Evolutionary conservation across 1,139 yeast species (phyloP), one percentile per base, ranked within the genome.

Genomic region (Suhomyces chickasaworum): DNA sequence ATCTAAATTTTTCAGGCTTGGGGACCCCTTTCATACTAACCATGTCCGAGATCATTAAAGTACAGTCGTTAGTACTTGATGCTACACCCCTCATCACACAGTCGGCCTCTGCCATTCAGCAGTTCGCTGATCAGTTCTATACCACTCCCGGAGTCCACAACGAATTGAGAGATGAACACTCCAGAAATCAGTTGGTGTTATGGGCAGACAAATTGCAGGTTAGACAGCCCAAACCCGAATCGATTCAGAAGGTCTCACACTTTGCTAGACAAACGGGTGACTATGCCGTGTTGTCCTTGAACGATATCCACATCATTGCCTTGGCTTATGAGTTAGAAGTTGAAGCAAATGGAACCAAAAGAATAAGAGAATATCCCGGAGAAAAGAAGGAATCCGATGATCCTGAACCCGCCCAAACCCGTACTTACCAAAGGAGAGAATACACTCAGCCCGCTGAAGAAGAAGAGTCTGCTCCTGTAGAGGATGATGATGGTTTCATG

Each of bases 81-180:
- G 97, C 98, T 7, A 95, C 96, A 46, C 99, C 99, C 9, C 72
- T 93, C 58, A 86, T 93, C 56, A 86, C 96, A 2, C 95, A 88
- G 60, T 77, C 95, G 6, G 88, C 88, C n/a, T 76, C 89, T 2
- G 80, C 84, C 29, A 74, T 90, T 48, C 85, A 85, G 61, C 81
- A 78, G 51, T 79, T 77, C 60, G 97, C 96, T 0, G 67, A 75
- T 20, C 66, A 68, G 16, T 89, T 87, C 60, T 87, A 77, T 63
- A 91, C 98, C 12, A 89, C 98, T 0, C 98, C 98, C 2, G 91
- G 97, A 1, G 98, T 95, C 17, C 81, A 78, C 59, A 74, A 80
- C 29, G 99, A 95, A 70, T 83, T 95, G 60, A 84, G 80, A 60
- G 99, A 95, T 69, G 96, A 86, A 53, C 77, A 79, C 51, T 89